phyloP scores from a whole-genome alignment of 2,329 filamentous ascomycete genomes.

The Saccharata proteae region DNA sequence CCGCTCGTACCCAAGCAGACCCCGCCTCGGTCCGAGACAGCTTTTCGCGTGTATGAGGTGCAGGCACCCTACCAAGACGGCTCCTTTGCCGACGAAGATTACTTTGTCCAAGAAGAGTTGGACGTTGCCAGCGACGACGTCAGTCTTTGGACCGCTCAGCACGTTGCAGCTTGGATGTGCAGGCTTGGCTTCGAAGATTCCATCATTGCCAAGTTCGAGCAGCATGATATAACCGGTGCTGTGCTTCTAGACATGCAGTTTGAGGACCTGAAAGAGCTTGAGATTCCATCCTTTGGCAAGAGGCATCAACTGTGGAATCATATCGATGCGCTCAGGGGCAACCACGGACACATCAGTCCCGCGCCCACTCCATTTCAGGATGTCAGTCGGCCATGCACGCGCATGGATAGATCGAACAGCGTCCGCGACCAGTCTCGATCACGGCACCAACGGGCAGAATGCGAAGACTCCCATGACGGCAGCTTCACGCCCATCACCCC shows the following conservation, averaged over 20 bases:
- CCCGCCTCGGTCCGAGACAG: constrained; percentile 29
- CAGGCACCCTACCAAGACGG: too few relatives aligned
- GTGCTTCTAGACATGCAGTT: constrained; percentile 87
- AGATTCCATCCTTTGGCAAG: constrained; percentile 71
- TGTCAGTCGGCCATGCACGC: constrained; percentile 32
- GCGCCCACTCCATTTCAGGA: constrained; percentile 38
- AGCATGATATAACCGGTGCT: constrained; percentile 83
- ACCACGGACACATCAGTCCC: constrained; percentile 29
- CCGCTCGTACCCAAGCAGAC: constrained; percentile 57
- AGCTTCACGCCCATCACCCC: constrained; percentile 20
- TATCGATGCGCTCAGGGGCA: constrained; percentile 53
- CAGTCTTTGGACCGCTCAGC: constrained; percentile 57
- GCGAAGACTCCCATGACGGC: constrained; percentile 14
- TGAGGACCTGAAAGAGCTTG: constrained; percentile 72
- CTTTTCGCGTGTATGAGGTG: constrained; percentile 26
- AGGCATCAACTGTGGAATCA: constrained; percentile 70
- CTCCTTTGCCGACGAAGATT: constrained; percentile 5
- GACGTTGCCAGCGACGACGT: constrained; percentile 48
- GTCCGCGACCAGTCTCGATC: constrained; percentile 24
- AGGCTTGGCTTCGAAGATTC: constrained; percentile 65
- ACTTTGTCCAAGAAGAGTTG: constrained; percentile 10
- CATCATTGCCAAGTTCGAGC: constrained; percentile 72
- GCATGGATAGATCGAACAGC: constrained; percentile 12
- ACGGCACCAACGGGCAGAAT: constrained; percentile 9
- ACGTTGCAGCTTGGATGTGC: constrained; percentile 79